Base-by-base conservation (phyloP, 176 grass and related monocot species). In the Ensete glaucum region DNA sequence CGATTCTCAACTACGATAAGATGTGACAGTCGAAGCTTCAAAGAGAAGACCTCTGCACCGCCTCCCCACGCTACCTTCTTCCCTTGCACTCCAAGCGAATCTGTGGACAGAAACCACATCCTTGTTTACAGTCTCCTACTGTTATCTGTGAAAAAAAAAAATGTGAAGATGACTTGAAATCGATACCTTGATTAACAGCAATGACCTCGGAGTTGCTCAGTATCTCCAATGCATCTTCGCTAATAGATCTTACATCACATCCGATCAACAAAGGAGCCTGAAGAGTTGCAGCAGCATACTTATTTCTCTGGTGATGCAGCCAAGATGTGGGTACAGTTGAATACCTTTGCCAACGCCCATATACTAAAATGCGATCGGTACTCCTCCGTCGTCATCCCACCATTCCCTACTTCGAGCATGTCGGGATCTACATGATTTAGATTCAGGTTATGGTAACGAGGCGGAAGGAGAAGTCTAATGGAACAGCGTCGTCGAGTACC, bases 351-450 rank as follows among this genome's bases (percentile, higher is more conserved):
- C 54, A 74, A 9, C 7, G 72, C 72, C 72, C 72, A 74, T 57
- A 74, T 74, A 17, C 72, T 74, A 16, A 74, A 74, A 57, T 74
- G 72, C 2, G 72, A 74, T 58, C 23, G 2, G 24, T 74, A 74
- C 54, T 74, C 72, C 25, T 74, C 72, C 8, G 13, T 74, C 11
- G 53, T 74, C 72, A 74, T 74, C 57, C 72, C 72, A 14, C 72
- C 72, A 56, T 74, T 74, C 2, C 72, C 72, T 56, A 74, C 72
- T 57, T 74, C 72, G 26, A 74, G 54, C 72, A 74, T 74, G 72
- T 74, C 72, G 8, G 72, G 72, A 54, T 74, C 72, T 74, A 20
- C 16, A 76, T 62, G 17, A 76, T 62, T 43, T 1, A 43, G 34
- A 43, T 6, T 43, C 34, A 43, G 0, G 34, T 43, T 43, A 43